A percentile compares a stretch with the other conserved stretches of the same genome.
These are phyloP conservation scores for Mycena filopes DNA, from an alignment of 768 basidiomycete genomes.

Conservation along the genomic window DNA sequence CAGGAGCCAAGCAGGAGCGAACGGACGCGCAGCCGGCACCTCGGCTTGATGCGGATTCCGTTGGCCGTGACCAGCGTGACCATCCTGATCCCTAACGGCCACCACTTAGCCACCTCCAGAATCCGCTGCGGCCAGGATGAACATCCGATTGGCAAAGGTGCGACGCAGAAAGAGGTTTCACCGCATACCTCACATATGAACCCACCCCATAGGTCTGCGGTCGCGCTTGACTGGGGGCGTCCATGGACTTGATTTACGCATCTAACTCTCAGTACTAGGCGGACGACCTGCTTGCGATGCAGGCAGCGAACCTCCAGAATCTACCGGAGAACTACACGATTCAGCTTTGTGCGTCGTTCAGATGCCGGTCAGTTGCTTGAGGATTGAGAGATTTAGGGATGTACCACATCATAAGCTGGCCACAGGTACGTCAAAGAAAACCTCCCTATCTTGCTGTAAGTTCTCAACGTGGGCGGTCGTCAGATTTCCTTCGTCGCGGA, in stretches of 20 bases:
- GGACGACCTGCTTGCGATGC: slow-evolving; percentile 92
- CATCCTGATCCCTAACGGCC: too few relatives aligned
- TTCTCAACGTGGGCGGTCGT: too few relatives aligned
- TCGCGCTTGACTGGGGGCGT: not conserved
- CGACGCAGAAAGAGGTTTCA: slow-evolving; percentile 36
- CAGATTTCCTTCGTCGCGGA: slow-evolving; percentile 94
- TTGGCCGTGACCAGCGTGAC: too few relatives aligned
- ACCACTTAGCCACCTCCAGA: too few relatives aligned
- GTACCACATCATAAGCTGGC: slow-evolving; percentile 93
- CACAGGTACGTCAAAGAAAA: too few relatives aligned
- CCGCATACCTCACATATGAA: slow-evolving; percentile 21
- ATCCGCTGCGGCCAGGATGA: slow-evolving; percentile 45
- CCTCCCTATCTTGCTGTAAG: too few relatives aligned
- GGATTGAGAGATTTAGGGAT: too few relatives aligned
- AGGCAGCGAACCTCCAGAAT: slow-evolving; percentile 93
- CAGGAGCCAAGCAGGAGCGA: too few relatives aligned
- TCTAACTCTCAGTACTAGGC: slow-evolving; percentile 57
- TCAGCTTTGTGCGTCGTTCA: slow-evolving; percentile 75
- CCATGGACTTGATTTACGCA: not conserved
- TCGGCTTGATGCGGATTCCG: too few relatives aligned
- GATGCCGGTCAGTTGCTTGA: too few relatives aligned
- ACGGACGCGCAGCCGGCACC: too few relatives aligned
- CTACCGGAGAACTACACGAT: slow-evolving; percentile 92
- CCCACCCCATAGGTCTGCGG: slow-evolving; percentile 23
- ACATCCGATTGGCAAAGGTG: slow-evolving; percentile 61